A percentile compares a stretch with the other conserved stretches of the same genome.
Conservation (phyloP, 2,329 filamentous ascomycete genomes). For the Parastagonospora nodorum region DNA sequence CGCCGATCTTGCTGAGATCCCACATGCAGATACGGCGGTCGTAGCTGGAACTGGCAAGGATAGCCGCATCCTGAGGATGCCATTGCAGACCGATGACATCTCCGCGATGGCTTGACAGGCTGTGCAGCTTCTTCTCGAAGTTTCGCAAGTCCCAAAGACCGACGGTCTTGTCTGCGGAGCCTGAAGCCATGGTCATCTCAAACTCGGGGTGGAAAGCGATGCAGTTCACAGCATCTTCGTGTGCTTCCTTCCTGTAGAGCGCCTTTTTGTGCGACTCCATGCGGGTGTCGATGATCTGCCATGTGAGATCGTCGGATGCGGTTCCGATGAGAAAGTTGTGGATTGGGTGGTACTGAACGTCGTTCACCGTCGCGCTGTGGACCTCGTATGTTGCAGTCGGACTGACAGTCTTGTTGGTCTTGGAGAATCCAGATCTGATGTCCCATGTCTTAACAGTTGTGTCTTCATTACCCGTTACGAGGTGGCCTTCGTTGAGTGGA, state of each 20-base stretch:
- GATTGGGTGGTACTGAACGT: conserved; percentile 92
- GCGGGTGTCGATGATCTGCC: conserved; percentile 90
- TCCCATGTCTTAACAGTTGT: conserved; percentile 93
- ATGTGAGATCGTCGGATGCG: conserved; percentile 91
- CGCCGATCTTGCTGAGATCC: conserved; percentile 89
- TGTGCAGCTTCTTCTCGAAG: conserved; percentile 86
- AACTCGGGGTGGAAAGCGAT: conserved; percentile 90
- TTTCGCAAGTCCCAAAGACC: conserved; percentile 95
- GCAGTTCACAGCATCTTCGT: conserved; percentile 93
- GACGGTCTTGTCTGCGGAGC: conserved; percentile 93
- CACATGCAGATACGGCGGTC: conserved; percentile 95
- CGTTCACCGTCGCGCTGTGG: conserved; percentile 90
- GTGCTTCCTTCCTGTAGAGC: conserved; percentile 73
- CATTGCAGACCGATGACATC: conserved; percentile 90
- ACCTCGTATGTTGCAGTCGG: conserved; percentile 80
- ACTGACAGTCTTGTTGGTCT: conserved; percentile 70
- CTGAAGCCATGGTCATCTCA: conserved; percentile 90
- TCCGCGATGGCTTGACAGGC: conserved; percentile 84
- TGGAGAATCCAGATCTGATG: conserved; percentile 71
- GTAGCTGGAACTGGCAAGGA: conserved; percentile 89
- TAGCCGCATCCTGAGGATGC: conserved; percentile 88
- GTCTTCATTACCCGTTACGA: conserved; percentile 92
- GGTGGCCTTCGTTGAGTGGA: conserved; percentile 77
- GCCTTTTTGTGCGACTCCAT: conserved; percentile 68
- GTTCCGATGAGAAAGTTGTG: conserved; percentile 82